phyloP scores from a whole-genome alignment of 2,329 filamentous ascomycete genomes.

The Ophiosphaerella narmari region DNA sequence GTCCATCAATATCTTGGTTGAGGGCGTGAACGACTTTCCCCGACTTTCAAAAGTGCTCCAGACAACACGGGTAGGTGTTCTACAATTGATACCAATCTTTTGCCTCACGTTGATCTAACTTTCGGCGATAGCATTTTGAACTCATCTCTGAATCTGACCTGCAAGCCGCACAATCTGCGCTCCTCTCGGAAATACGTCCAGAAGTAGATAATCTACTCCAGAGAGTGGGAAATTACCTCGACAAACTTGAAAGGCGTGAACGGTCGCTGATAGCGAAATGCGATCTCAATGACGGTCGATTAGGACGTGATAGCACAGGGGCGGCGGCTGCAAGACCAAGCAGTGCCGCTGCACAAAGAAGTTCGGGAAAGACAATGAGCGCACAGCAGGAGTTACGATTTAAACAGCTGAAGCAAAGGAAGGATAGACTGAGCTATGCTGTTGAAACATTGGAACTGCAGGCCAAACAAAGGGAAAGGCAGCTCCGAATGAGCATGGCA shows the following conservation, averaged over 20 bases:
- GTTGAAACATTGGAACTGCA: slow-evolving; percentile 86
- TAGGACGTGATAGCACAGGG: slow-evolving; percentile 49
- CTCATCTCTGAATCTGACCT: slow-evolving; percentile 85
- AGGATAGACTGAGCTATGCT: slow-evolving; percentile 83
- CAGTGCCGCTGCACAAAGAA: slow-evolving; percentile 26
- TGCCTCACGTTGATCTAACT: neutral
- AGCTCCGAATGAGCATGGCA: slow-evolving; percentile 75
- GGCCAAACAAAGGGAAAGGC: slow-evolving; percentile 75
- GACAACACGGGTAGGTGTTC: slow-evolving; percentile 60
- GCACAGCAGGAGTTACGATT: slow-evolving; percentile 62
- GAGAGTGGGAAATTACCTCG: slow-evolving; percentile 81
- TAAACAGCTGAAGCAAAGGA: slow-evolving; percentile 75
- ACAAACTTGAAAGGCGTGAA: slow-evolving; percentile 80
- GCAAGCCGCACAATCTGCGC: slow-evolving; percentile 77
- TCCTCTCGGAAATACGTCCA: slow-evolving; percentile 88
- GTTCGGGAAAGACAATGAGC: slow-evolving; percentile 40
- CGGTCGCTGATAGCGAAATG: slow-evolving; percentile 81
- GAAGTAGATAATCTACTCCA: slow-evolving; percentile 79
- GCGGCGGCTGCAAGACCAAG: slow-evolving; percentile 29
- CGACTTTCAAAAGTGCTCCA: slow-evolving; percentile 66
- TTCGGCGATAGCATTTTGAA: slow-evolving; percentile 75
- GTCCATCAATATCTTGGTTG: slow-evolving; percentile 65
- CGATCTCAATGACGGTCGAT: slow-evolving; percentile 78
- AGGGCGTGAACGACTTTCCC: slow-evolving; percentile 67
- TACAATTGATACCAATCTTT: neutral